Conservation (phyloP, 805 yeast species). For the Ogataea nonfermentans region DNA sequence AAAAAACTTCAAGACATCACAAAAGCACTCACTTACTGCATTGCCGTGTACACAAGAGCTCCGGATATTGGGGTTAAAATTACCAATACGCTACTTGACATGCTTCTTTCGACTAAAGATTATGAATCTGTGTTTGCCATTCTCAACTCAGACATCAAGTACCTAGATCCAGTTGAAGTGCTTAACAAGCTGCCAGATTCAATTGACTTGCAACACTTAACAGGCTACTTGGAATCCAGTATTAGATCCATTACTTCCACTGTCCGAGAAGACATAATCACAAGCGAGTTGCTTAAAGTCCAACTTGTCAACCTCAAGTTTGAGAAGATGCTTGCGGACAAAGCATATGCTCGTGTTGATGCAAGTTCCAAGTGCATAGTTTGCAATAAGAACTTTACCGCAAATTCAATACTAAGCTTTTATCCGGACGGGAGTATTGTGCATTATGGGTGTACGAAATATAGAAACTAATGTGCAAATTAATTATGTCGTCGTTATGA, state of each 20-base stretch:
- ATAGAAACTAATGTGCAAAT: constrained; percentile 1
- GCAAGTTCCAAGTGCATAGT: constrained; percentile 54
- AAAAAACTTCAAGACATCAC: constrained; percentile 54
- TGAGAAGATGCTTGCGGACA: constrained; percentile 37
- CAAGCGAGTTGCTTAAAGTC: constrained; percentile 51
- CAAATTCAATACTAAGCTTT: constrained; percentile 44
- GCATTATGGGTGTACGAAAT: constrained; percentile 54
- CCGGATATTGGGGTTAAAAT: constrained; percentile 40
- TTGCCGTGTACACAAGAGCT: constrained; percentile 41
- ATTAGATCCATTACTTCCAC: constrained; percentile 40
- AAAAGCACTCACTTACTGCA: constrained; percentile 62
- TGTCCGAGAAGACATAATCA: constrained; percentile 41
- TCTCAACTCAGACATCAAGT: constrained; percentile 24
- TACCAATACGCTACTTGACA: constrained; percentile 49
- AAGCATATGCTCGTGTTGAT: constrained; percentile 37
- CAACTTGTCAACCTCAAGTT: constrained; percentile 45
- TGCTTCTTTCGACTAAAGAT: constrained; percentile 29
- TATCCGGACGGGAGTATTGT: constrained; percentile 44
- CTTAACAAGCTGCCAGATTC: constrained; percentile 51
- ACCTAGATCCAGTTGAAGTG: constrained; percentile 34
- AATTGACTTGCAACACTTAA: constrained; percentile 44
- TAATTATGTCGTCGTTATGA: constrained; percentile 43
- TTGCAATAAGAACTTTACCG: constrained; percentile 54
- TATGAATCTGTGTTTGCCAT: constrained; percentile 30
- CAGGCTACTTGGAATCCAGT: constrained; percentile 43